phyloP scores from a whole-genome alignment of 495 filamentous ascomycete genomes.

The Haplographium delicatum region DNA sequence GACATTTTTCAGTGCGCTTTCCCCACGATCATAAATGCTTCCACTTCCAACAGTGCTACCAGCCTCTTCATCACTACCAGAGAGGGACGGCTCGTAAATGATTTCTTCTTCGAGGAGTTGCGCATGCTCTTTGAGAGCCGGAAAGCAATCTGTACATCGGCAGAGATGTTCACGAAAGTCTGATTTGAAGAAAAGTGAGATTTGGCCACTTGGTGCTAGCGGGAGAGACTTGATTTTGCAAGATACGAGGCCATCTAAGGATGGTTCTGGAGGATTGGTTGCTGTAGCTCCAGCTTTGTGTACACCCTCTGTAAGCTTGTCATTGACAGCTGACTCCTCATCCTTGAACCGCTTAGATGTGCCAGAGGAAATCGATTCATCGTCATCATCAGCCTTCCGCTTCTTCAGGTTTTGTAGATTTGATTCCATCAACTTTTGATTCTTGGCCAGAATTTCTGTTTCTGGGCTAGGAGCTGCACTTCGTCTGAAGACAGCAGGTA shows the following conservation, averaged over 20 bases:
- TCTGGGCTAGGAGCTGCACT: conserved; percentile 22
- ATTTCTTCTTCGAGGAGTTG: conserved; percentile 93
- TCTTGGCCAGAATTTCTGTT: conserved; percentile 15
- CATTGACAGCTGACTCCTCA: conserved; percentile 25
- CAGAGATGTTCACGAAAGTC: conserved; percentile 73
- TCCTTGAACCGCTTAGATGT: conserved; percentile 58
- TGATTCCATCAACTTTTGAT: conserved; percentile 4
- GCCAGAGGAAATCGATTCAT: conserved; percentile 36
- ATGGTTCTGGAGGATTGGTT: neutral
- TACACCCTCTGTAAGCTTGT: too few relatives aligned
- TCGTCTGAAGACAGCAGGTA: conserved; percentile 56
- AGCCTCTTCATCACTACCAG: conserved; percentile 43
- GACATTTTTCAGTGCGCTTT: conserved; percentile 81
- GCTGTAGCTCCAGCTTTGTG: conserved; percentile 2
- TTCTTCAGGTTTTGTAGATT: conserved; percentile 51
- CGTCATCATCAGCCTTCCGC: conserved; percentile 66
- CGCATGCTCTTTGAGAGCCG: conserved; percentile 58
- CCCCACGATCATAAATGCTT: conserved; percentile 81
- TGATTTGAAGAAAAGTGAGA: conserved; percentile 76
- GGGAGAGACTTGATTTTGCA: conserved; percentile 39
- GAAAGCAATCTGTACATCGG: conserved; percentile 74
- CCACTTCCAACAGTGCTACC: conserved; percentile 51
- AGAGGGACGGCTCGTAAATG: conserved; percentile 79
- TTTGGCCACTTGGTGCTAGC: conserved; percentile 42
- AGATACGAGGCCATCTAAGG: neutral